A percentile compares a stretch with the other conserved stretches of the same genome.
phyloP scores from a whole-genome alignment of 495 filamentous ascomycete species.

The Immersiella caudata region DNA sequence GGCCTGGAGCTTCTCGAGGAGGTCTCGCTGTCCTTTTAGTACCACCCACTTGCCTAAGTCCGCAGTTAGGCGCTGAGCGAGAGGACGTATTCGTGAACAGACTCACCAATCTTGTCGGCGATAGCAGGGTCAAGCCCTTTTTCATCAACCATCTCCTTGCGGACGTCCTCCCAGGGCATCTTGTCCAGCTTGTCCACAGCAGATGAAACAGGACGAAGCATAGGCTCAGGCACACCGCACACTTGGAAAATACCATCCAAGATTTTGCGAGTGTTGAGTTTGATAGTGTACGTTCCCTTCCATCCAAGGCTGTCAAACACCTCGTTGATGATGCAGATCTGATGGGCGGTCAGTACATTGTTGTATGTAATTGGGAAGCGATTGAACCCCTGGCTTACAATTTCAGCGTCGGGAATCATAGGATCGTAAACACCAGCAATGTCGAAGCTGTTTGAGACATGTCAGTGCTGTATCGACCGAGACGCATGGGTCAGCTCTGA shows the following conservation, averaged over 20 bases:
- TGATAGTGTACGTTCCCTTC: slow-evolving; percentile 74
- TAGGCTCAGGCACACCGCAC: slow-evolving; percentile 82
- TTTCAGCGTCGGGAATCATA: slow-evolving; percentile 98
- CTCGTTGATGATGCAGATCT: slow-evolving; percentile 70
- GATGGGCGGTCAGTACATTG: not conserved
- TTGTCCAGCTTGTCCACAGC: slow-evolving; percentile 98
- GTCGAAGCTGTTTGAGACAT: slow-evolving; percentile 62
- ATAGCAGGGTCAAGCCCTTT: slow-evolving; percentile 76
- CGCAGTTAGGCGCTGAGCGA: slow-evolving; percentile 21
- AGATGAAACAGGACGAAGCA: slow-evolving; percentile 82
- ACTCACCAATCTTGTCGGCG: slow-evolving; percentile 85
- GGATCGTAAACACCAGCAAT: slow-evolving; percentile 86
- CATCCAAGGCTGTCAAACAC: slow-evolving; percentile 76
- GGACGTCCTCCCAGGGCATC: slow-evolving; percentile 84
- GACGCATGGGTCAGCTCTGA: slow-evolving; percentile 70
- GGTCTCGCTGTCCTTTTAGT: slow-evolving; percentile 48
- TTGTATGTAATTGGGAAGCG: not conserved
- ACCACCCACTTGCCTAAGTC: slow-evolving; percentile 12
- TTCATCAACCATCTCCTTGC: slow-evolving; percentile 89
- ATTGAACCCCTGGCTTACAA: slow-evolving; percentile 49
- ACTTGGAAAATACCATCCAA: slow-evolving; percentile 91
- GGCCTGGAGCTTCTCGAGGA: slow-evolving; percentile 65
- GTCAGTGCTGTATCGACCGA: not conserved
- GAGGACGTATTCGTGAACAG: slow-evolving; percentile 63
- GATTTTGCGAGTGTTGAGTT: slow-evolving; percentile 94